Evolutionary conservation across 78 protist species (phyloP), one percentile per base, ranked within the genome.

Genomic region (Blattamonas nauphoetae): DNA sequence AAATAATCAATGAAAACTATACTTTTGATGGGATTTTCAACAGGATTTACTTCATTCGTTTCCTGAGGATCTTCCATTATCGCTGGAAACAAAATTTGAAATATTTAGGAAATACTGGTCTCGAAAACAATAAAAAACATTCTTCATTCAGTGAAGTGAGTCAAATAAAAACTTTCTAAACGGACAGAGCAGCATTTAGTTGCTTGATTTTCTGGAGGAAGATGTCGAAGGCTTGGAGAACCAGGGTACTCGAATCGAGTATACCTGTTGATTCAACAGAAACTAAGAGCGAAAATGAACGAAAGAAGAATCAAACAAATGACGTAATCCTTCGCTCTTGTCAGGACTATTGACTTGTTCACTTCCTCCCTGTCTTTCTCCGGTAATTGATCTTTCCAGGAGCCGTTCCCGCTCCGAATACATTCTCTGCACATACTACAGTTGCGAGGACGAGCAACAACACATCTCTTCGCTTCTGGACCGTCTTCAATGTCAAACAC

Each of bases 391-490:
- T 91, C 91, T 3, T 84, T 55, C 42, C 86, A 90, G 71, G 38
- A 29, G 71, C 11, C 21, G 71, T 21, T 11, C 29, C 90, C 91
- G 42, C 87, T 93, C 33, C 97, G 80, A 36, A 95, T 85, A 45
- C 97, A 94, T 44, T 96, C 97, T 42, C 98, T 86, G 85, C 96
- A 91, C 93, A 94, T 91, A 1, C 96, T 92, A 84, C 96, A 95
- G 29, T 79, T 36, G 1, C 94, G 71, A 4, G 96, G 93, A 44
- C 93, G 64, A 2, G 42, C 64, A 1, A 82, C 87, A 0, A 0
- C 0, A 2, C 83, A 85, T 3, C 33, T 33, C 1, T 2, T 1
- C 0, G 0, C 78, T 2, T 43, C 45, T n/a, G 35, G 63, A 0
- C 42, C 77, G 29, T 96, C 97, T 78, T 93, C 97, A 1, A 96